Base-by-base conservation (phyloP, 139 green algal species). In the Chlamydomonas sphaeroides region DNA sequence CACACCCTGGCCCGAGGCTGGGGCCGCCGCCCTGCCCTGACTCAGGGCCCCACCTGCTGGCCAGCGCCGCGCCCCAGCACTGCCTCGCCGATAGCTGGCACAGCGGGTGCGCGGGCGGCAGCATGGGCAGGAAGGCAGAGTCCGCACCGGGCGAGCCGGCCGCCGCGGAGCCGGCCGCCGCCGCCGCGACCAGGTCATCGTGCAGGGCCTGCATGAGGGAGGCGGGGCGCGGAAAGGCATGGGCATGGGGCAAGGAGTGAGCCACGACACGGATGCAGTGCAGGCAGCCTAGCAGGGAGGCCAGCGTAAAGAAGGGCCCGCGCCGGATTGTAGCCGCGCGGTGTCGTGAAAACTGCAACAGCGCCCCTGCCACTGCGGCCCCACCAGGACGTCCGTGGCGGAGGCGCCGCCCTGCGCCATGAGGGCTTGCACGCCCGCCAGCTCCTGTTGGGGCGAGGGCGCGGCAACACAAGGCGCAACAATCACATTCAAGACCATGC, bases 1-100 rank as follows among this genome's bases (percentile, higher is more conserved):
- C n/a, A n/a, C n/a, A n/a, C n/a, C n/a, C n/a, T n/a, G n/a, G n/a
- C n/a, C n/a, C n/a, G n/a, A n/a, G n/a, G n/a, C n/a, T n/a, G n/a
- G n/a, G n/a, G n/a, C n/a, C n/a, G n/a, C n/a, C n/a, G n/a, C n/a
- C n/a, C n/a, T n/a, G n/a, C n/a, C n/a, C n/a, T n/a, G n/a, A n/a
- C n/a, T n/a, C n/a, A n/a, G 25, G 11, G 14, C 18, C 61, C 8
- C 74, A 80, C 74, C 74, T 42, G 41, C 61, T 70, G 30, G 74
- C 28, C 32, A 83, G 48, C 5, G 62, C 45, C 25, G 32, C 76
- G 18, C 76, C 76, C 45, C 74, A 25, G 42, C 45, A 65, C 42
- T 65, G 76, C 62, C 63, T 62, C 35, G 32, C 23, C 73, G 85
- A 68, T 62, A 89, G 73, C 65, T 48, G 42, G 33, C 18, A 8